These are phyloP conservation scores for Colletotrichum caudatum DNA, from an alignment of 2,329 filamentous ascomycete genomes.

Conservation along the genomic window DNA sequence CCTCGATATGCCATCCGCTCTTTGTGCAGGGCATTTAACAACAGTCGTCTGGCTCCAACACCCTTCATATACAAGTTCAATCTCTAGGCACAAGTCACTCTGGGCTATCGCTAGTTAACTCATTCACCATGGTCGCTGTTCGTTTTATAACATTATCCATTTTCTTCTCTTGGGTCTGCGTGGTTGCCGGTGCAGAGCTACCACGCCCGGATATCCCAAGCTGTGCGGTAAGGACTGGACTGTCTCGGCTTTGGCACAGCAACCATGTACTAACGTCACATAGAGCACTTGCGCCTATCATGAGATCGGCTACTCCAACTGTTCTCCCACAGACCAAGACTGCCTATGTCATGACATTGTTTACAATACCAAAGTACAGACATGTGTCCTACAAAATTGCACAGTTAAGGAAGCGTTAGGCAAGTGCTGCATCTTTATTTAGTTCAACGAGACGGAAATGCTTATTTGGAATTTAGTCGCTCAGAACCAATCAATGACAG, in stretches of 20 bases:
- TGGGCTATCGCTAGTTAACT: not conserved
- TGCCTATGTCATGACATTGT: not conserved
- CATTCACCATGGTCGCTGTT: not conserved
- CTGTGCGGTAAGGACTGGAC: constrained; percentile 5
- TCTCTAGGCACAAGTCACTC: not conserved
- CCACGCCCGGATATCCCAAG: not conserved
- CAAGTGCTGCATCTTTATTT: constrained; percentile 39
- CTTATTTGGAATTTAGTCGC: not conserved
- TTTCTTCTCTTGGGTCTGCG: not conserved
- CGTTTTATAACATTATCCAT: not conserved
- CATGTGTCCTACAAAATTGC: constrained; percentile 40
- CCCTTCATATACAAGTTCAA: not conserved
- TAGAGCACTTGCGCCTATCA: not conserved
- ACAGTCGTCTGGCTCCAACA: not conserved
- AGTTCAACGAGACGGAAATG: not conserved
- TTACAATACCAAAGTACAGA: not conserved
- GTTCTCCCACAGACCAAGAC: not conserved
- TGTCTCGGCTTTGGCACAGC: too few species aligned
- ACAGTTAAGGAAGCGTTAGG: constrained; percentile 49
- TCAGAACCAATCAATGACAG: not conserved
- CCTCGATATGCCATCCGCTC: not conserved
- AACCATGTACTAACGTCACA: not conserved
- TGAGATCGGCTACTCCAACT: not conserved
- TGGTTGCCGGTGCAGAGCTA: not conserved
- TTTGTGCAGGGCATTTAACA: not conserved